These are phyloP conservation scores for Pseudotulostoma volvatum DNA, from an alignment of 495 filamentous ascomycete genomes.

Conservation along the genomic window DNA sequence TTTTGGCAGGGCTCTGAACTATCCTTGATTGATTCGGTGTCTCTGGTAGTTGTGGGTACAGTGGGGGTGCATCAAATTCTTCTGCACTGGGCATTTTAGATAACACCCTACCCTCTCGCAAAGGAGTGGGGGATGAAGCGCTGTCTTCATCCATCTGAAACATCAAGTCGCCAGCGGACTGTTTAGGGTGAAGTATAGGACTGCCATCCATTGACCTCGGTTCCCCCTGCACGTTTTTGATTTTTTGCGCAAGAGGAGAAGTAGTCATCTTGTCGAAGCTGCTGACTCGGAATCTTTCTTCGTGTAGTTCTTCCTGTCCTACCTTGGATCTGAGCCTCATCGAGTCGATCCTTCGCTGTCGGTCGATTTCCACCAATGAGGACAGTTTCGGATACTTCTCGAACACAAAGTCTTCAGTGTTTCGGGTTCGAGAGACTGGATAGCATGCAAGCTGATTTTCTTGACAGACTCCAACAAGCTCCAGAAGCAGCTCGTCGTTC, in stretches of 20 bases:
- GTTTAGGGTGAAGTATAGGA: conserved; percentile 46
- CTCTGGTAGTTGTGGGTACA: too few species aligned
- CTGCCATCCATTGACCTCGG: conserved; percentile 28
- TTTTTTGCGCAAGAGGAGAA: conserved; percentile 39
- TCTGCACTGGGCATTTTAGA: too few species aligned
- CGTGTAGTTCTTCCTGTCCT: conserved; percentile 40
- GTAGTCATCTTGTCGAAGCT: conserved; percentile 39
- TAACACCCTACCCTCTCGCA: conserved; percentile 16
- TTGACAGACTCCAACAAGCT: conserved; percentile 63
- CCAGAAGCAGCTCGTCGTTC: conserved; percentile 63
- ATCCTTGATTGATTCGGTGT: too few species aligned
- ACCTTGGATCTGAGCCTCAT: conserved; percentile 42
- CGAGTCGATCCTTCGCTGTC: conserved; percentile 39
- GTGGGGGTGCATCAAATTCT: too few species aligned
- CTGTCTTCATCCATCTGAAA: conserved; percentile 89
- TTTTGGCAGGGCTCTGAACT: too few species aligned
- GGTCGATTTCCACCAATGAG: conserved; percentile 35
- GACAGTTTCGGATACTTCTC: conserved; percentile 53
- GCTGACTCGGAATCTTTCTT: conserved; percentile 23
- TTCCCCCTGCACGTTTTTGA: conserved; percentile 27
- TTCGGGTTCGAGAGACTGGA: conserved; percentile 58
- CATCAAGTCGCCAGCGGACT: conserved; percentile 60
- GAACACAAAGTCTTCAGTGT: conserved; percentile 50
- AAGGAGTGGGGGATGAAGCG: conserved; percentile 12
- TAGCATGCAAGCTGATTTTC: conserved; percentile 64